Conservation (phyloP, 306 rosid species). For the cucumber (Cucumis sativus) region DNA sequence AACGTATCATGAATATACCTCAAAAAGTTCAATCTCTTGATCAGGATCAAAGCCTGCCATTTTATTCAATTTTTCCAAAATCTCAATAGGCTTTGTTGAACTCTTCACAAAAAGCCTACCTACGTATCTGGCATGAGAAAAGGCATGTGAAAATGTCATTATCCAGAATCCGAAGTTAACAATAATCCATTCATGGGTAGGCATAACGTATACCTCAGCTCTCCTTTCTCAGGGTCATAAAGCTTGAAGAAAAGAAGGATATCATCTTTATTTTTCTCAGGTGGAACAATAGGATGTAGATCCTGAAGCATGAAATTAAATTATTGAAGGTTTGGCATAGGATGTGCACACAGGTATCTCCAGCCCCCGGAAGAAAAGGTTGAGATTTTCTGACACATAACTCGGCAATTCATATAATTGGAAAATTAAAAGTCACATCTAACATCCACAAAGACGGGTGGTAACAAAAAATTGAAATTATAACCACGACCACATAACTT, state of each 20-base stretch:
- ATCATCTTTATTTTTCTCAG: slow-evolving; percentile 64
- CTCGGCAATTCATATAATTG: background rate
- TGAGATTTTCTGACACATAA: background rate
- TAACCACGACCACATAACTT: background rate
- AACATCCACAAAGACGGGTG: background rate
- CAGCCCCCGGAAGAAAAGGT: background rate
- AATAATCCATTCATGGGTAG: background rate
- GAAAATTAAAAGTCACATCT: background rate
- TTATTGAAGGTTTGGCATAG: background rate
- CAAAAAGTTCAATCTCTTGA: slow-evolving; percentile 67
- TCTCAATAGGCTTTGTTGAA: slow-evolving; percentile 56
- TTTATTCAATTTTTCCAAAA: slow-evolving; percentile 50
- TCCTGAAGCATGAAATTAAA: slow-evolving; percentile 38
- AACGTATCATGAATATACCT: slow-evolving; percentile 32
- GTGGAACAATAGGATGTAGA: slow-evolving; percentile 50
- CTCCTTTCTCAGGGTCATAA: slow-evolving; percentile 58
- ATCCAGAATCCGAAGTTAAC: slow-evolving; percentile 1
- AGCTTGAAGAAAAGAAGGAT: slow-evolving; percentile 70
- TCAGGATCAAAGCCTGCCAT: slow-evolving; percentile 76
- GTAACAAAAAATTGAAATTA: background rate
- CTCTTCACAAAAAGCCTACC: slow-evolving; percentile 66
- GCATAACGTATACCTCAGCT: slow-evolving; percentile 44
- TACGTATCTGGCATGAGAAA: slow-evolving; percentile 35
- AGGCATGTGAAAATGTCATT: background rate
- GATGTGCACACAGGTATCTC: background rate